Evolutionary conservation across 306 rosid genomes (phyloP).

Genomic region (Lagenaria siceraria): DNA sequence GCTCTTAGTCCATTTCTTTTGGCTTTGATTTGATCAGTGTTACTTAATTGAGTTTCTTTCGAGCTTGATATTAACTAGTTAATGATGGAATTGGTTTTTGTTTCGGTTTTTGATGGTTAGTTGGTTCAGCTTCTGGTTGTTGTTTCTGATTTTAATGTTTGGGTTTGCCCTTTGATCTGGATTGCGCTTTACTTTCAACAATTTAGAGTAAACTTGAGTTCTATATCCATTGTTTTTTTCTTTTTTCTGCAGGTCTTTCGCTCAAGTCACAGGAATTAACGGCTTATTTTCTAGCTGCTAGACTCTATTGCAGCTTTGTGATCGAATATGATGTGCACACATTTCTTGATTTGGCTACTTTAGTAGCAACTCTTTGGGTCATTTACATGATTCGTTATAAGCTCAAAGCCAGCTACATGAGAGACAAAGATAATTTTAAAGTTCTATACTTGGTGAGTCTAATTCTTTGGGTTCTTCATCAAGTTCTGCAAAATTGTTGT

Average conservation of each 20-base stretch:
- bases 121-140: not conserved
- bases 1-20: not conserved
- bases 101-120: not conserved
- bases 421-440: slow-evolving; percentile 49
- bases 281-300: slow-evolving; percentile 54
- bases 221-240: not conserved
- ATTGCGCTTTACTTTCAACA: not conserved
- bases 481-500: not conserved
- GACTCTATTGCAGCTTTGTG: slow-evolving; percentile 68
- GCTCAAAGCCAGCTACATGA: slow-evolving; percentile 55
- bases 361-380: slow-evolving; percentile 62
- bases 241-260: slow-evolving; percentile 44
- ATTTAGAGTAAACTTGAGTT: not conserved
- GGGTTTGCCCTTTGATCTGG: not conserved
- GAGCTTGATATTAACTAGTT: not conserved
- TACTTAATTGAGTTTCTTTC: not conserved
- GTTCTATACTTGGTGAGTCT: slow-evolving; percentile 46
- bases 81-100: not conserved
- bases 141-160: not conserved
- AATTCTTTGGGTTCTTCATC: not conserved
- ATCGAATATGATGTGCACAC: slow-evolving; percentile 81
- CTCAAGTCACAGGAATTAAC: slow-evolving; percentile 74
- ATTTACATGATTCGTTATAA: slow-evolving; percentile 55
- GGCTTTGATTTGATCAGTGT: not conserved
- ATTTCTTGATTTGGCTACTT: slow-evolving; percentile 54